Percentiles rank a stretch among this genome's conserved stretches.
phyloP scores from a whole-genome alignment of 257 asterid species.

The Handroanthus guayacan region DNA sequence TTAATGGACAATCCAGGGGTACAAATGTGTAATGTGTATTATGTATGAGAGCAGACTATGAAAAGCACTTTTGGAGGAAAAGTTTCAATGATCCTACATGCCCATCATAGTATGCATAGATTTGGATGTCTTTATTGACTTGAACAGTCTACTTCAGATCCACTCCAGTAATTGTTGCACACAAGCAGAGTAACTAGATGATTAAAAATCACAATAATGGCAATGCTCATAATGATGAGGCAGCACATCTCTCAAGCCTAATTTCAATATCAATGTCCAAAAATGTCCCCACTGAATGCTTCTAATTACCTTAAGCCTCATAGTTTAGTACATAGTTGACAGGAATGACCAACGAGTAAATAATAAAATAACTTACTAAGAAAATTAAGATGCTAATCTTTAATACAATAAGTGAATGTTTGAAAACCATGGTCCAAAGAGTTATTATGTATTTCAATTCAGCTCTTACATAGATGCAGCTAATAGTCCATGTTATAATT shows the following conservation, averaged over 20 bases:
- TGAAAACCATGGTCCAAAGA: neutral
- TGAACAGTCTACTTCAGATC: slow-evolving; percentile 89
- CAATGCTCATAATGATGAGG: slow-evolving; percentile 21
- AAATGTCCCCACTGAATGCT: neutral
- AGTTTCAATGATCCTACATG: slow-evolving; percentile 63
- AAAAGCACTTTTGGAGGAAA: slow-evolving; percentile 13
- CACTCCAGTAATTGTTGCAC: slow-evolving; percentile 71
- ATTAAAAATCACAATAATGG: neutral
- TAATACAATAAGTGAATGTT: neutral
- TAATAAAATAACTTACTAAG: slow-evolving; percentile 8
- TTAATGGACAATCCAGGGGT: neutral
- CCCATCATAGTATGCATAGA: slow-evolving; percentile 96
- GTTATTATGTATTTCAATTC: neutral
- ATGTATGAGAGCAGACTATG: neutral
- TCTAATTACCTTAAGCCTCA: slow-evolving; percentile 4
- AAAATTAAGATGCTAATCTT: neutral
- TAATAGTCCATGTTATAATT: neutral
- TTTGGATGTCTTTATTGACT: slow-evolving; percentile 83
- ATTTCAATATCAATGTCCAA: neutral
- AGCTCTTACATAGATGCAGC: neutral
- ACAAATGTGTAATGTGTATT: slow-evolving; percentile 17
- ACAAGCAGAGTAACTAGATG: too few species aligned
- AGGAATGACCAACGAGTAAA: neutral
- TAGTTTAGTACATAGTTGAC: slow-evolving; percentile 2
- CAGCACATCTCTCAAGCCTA: slow-evolving; percentile 18